Evolutionary conservation across 2,329 filamentous ascomycete species (phyloP), one percentile per base, ranked within the genome.

Genomic region (Arthrobotrys megalospora): DNA sequence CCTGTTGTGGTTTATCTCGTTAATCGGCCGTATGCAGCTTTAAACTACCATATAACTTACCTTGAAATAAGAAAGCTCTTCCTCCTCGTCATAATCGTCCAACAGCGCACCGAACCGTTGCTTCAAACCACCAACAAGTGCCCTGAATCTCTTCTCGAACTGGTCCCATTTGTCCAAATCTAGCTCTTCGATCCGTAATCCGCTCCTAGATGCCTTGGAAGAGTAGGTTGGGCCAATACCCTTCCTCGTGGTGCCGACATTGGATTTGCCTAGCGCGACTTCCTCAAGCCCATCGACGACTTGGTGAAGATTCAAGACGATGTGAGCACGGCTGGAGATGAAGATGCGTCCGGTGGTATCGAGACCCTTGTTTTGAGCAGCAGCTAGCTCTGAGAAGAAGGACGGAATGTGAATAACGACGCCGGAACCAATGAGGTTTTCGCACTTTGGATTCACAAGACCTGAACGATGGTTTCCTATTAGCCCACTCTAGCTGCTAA

Each of bases 351-450:
- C 86, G 70, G 86, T 86, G 19, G 87, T 89, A 80, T 88, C 84
- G 76, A 91, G 85, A 10, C 90, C 90, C 82, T 91, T 89, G 68
- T 86, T 86, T 81, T 91, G 87, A 28, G 91, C 84, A 14, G 86
- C 87, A 75, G 87, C 85, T 53, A 92, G 85, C 83, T 92, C 90
- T 80, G 88, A 87, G 86, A 91, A 91, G 86, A 92, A 91, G 67
- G 86, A 86, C 19, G 89, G 89, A 69, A 91, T 87, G 84, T 93
- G 89, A 80, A 93, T 90, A 76, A 92, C 89, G 47, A 89, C 88
- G 55, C 87, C 91, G 60, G 90, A 91, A 76, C 91, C 92, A 83
- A 94, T 91, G 72, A 94, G 86, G 85, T 94, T 94, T 81, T 89
- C 87, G 83, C 89, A 92, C 50, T 86, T 86, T 6, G 91, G 90